These are phyloP conservation scores for Salix arbutifolia DNA, from an alignment of 345 rosid genomes.

Conservation along the genomic window DNA sequence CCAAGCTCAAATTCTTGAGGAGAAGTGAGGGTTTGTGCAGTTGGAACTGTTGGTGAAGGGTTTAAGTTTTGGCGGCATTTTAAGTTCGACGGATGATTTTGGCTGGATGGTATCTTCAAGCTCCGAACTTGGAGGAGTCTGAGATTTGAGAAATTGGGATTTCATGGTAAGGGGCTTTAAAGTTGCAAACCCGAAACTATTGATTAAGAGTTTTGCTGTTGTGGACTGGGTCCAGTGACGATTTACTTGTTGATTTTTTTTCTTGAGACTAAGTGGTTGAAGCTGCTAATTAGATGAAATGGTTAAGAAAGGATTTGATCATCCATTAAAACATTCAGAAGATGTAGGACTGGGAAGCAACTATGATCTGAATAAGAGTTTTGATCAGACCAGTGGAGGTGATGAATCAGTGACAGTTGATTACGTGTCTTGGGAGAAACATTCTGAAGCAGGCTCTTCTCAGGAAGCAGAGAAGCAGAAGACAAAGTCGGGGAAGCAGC, in stretches of 20 bases:
- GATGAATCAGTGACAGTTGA: slow-evolving; percentile 18
- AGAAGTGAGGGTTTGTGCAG: neutral
- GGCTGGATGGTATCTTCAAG: neutral
- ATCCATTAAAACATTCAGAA: slow-evolving; percentile 37
- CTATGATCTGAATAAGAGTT: slow-evolving; percentile 20
- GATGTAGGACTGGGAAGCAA: slow-evolving; percentile 27
- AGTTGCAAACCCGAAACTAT: slow-evolving; percentile 2
- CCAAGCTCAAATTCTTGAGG: neutral
- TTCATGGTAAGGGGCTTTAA: slow-evolving; percentile 2
- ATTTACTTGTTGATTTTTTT: neutral
- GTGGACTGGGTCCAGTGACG: neutral
- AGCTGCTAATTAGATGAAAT: slow-evolving; percentile 26
- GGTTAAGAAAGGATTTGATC: slow-evolving; percentile 51
- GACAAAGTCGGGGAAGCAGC: slow-evolving; percentile 23
- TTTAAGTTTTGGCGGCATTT: slow-evolving; percentile 6
- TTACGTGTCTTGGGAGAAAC: slow-evolving; percentile 21
- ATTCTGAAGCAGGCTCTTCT: slow-evolving; percentile 9
- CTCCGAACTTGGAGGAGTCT: neutral
- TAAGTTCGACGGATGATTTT: slow-evolving; percentile 1
- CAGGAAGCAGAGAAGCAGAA: slow-evolving; percentile 25
- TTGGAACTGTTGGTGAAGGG: slow-evolving; percentile 2
- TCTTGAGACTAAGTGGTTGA: slow-evolving; percentile 1
- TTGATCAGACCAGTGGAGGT: slow-evolving; percentile 14
- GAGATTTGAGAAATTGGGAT: neutral
- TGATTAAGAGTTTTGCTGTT: slow-evolving; percentile 1